These are phyloP conservation scores for Glycyrrhiza uralensis DNA, from an alignment of 306 rosid species.

Conservation along the genomic window DNA sequence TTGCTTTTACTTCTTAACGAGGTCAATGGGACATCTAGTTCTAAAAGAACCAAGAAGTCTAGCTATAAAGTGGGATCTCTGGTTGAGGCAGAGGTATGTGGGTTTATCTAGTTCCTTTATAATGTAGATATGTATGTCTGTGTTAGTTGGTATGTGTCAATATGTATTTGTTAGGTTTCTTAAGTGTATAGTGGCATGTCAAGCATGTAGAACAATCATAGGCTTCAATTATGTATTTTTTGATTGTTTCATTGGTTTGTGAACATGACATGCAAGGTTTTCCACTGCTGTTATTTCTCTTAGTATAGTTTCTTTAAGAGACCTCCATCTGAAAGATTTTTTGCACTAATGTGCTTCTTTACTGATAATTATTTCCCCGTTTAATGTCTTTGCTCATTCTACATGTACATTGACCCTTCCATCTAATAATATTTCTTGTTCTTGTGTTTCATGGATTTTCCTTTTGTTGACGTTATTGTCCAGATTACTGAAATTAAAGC, in stretches of 20 bases:
- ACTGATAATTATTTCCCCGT: neutral
- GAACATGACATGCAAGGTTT: neutral
- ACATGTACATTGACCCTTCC: neutral
- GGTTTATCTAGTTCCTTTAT: conserved; percentile 17
- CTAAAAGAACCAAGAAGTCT: conserved; percentile 75
- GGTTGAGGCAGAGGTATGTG: conserved; percentile 88
- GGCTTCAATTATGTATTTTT: neutral
- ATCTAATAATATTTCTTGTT: neutral
- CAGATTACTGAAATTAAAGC: conserved; percentile 80
- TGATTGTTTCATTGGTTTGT: neutral
- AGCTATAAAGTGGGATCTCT: conserved; percentile 72
- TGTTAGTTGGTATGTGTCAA: neutral
- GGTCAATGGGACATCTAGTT: conserved; percentile 50
- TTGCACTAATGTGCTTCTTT: neutral
- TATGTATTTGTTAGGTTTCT: conserved; percentile 4
- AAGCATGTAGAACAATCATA: neutral
- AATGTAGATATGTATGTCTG: neutral
- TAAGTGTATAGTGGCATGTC: neutral
- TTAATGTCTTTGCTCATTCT: neutral
- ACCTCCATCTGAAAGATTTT: neutral
- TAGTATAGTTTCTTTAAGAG: neutral
- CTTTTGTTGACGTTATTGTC: conserved; percentile 16
- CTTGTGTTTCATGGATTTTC: conserved; percentile 15
- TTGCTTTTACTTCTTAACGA: conserved; percentile 69
- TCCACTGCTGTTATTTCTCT: neutral